Evolutionary conservation across 352 stramenopile genomes (phyloP).

Genomic region (Phytophthora idaei): DNA sequence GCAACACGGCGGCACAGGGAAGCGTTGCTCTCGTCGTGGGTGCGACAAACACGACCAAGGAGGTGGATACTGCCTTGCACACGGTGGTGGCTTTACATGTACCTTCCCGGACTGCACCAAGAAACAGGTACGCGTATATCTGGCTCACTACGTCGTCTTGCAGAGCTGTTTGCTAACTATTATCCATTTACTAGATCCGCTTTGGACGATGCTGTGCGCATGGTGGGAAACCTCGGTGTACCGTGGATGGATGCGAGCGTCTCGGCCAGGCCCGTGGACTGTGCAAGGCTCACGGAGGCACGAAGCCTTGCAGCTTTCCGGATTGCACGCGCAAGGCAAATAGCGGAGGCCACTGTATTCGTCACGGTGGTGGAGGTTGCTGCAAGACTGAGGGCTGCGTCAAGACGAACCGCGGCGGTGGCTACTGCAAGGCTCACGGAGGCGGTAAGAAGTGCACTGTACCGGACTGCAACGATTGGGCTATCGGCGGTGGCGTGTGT

Average conservation of each 20-base stretch:
- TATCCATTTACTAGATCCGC: slow-evolving; percentile 43
- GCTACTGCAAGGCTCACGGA: slow-evolving; percentile 80
- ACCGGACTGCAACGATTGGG: slow-evolving; percentile 71
- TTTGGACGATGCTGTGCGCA: slow-evolving; percentile 80
- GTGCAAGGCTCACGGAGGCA: slow-evolving; percentile 85
- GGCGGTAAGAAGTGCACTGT: slow-evolving; percentile 78
- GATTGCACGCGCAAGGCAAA: slow-evolving; percentile 76
- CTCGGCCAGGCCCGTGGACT: slow-evolving; percentile 64
- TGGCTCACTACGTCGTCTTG: neutral
- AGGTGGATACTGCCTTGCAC: slow-evolving; percentile 72
- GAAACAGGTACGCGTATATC: slow-evolving; percentile 61
- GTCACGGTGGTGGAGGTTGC: slow-evolving; percentile 72
- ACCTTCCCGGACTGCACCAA: slow-evolving; percentile 73
- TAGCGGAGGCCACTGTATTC: slow-evolving; percentile 82
- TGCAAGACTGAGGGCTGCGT: slow-evolving; percentile 72
- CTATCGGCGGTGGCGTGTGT: slow-evolving; percentile 68
- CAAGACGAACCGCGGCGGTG: slow-evolving; percentile 81
- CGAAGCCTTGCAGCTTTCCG: slow-evolving; percentile 59
- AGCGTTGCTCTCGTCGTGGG: slow-evolving; percentile 63
- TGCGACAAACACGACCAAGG: slow-evolving; percentile 86
- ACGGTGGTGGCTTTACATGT: slow-evolving; percentile 77
- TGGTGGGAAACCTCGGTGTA: slow-evolving; percentile 72
- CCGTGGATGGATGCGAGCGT: slow-evolving; percentile 70
- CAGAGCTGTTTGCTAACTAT: slow-evolving; percentile 10
- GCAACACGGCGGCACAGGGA: slow-evolving; percentile 71